Conservation (phyloP, 257 asterid species). For the Anisodus acutangulus region DNA sequence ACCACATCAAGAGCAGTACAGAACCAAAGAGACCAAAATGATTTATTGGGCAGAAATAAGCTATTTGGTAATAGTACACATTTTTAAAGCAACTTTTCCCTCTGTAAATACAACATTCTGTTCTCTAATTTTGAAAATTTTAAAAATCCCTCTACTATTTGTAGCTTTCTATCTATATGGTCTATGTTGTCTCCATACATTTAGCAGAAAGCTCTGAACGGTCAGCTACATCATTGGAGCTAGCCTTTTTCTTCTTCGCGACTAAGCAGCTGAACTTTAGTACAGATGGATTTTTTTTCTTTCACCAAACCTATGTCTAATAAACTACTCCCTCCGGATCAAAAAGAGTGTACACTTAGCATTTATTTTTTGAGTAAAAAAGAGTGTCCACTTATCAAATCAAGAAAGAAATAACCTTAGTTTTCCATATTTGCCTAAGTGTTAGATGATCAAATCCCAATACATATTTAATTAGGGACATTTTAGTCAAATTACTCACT, state of each 20-base stretch:
- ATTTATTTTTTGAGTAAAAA: too few relatives aligned
- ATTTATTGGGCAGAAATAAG: not conserved
- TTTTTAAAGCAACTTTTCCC: not conserved
- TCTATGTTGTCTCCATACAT: not conserved
- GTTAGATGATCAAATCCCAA: too few relatives aligned
- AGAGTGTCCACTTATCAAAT: too few relatives aligned
- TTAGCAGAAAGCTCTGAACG: not conserved
- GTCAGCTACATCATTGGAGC: not conserved
- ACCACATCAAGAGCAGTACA: not conserved
- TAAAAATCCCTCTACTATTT: not conserved
- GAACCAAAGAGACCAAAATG: not conserved
- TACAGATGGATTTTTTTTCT: not conserved
- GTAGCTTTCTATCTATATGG: not conserved
- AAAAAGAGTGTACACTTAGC: too few relatives aligned
- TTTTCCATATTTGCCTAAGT: too few relatives aligned
- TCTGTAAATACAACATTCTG: not conserved
- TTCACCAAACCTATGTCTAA: not conserved
- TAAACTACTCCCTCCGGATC: not conserved
- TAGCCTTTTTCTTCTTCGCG: not conserved
- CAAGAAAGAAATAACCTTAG: too few relatives aligned
- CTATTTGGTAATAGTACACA: not conserved
- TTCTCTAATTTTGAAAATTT: not conserved
- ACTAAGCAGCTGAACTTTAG: conserved; percentile 17
- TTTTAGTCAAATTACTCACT: too few relatives aligned
- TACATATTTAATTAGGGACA: too few relatives aligned